Base-by-base conservation (phyloP, 1,284 basidiomycete genomes). In the Lentinula novae-zelandiae region DNA sequence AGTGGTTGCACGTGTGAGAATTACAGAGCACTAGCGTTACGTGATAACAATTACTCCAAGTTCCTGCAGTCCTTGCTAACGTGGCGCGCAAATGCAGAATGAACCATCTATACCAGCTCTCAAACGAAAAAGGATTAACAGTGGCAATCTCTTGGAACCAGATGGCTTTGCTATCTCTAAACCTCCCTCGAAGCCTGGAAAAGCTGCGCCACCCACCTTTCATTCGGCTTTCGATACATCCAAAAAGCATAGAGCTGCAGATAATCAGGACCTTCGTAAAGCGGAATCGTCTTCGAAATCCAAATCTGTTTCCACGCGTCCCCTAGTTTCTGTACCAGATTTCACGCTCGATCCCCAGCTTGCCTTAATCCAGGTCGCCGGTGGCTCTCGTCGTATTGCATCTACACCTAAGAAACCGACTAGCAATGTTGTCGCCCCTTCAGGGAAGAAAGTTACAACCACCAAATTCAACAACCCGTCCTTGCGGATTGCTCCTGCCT, bases 131-230 rank as follows among this genome's bases (percentile, higher is more conserved):
- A 44, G 54, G 22, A 34, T 38, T 15, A 50, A 52, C 8, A 52
- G 48, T 46, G 39, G 27, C 13, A 51, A 36, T 31, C 0, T 56
- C 4, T 36, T 33, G 40, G 59, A 46, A 12, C 60, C 60, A 33
- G 60, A 61, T 34, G 60, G 60, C 13, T 61, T 61, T 33, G 22
- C 20, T 7, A 49, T 36, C 20, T 27, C 54, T 1, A 61, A 51
- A n/a, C n/a, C 44, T 20, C n/a, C 60, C 8, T 39, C 36, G 22
- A 58, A 20, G 12, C 5, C 39, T 10, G 33, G 46, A 8, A 54
- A 52, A 42, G 33, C 39, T 17, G 13, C 46, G 9, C 34, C 20
- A 33, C 60, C 60, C 5, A 17, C n/a, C 10, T 61, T 61, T 36
- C 22, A 36, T 10, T 57, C 54, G 6, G 60, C 48, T 3, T 61